phyloP scores from a whole-genome alignment of 306 rosid genomes.

The Oxytropis ochrocephala region DNA sequence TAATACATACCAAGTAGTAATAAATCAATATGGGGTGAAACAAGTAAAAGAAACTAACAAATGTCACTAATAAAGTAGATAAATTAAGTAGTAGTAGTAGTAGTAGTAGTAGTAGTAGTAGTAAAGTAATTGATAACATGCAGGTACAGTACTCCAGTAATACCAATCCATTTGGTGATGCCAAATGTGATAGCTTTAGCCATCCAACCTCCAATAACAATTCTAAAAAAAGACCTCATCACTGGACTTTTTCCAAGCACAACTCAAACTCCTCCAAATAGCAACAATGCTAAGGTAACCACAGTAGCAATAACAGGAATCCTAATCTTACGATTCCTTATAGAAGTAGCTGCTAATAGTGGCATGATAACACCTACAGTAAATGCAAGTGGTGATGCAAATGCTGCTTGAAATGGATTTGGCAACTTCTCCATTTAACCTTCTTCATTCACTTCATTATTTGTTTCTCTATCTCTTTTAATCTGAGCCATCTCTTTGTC shows the following conservation, averaged over 20 bases:
- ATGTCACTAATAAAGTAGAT: too few species aligned
- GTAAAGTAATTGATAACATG: neutral
- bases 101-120: too few species aligned
- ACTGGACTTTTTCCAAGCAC: constrained; percentile 44
- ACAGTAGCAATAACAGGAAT: constrained; percentile 33
- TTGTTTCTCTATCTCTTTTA: constrained; percentile 20
- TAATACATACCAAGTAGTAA: too few species aligned
- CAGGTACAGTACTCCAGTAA: too few species aligned
- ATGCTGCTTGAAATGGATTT: constrained; percentile 60
- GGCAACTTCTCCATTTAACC: constrained; percentile 39
- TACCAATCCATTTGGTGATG: constrained; percentile 57
- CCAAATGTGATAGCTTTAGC: constrained; percentile 76
- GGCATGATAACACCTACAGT: constrained; percentile 56
- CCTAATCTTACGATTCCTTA: constrained; percentile 33
- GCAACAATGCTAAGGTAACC: constrained; percentile 42
- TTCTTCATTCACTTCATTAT: neutral
- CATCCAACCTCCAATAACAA: constrained; percentile 64
- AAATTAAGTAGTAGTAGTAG: neutral
- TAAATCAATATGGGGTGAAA: too few species aligned
- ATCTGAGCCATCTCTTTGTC: constrained; percentile 53
- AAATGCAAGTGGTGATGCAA: constrained; percentile 63
- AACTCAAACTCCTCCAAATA: constrained; percentile 56
- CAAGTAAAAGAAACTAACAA: too few species aligned
- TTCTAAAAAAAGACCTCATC: constrained; percentile 46
- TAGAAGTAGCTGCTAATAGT: constrained; percentile 49